Percentiles rank a stretch among this genome's conserved stretches.
These are phyloP conservation scores for Solanum virginianum DNA, from an alignment of 257 asterid genomes.

Conservation along the genomic window DNA sequence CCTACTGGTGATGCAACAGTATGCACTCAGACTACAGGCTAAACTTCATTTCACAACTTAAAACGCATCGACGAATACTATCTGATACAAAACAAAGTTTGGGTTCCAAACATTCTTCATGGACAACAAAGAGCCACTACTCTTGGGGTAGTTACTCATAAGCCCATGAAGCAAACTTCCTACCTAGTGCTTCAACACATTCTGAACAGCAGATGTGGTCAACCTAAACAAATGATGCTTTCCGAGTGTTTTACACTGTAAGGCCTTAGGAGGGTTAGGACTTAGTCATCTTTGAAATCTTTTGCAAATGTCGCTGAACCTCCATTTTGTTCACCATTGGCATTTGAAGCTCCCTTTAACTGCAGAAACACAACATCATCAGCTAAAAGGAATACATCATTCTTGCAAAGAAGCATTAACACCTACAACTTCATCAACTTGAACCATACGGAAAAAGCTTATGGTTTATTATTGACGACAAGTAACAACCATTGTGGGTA, in stretches of 20 bases:
- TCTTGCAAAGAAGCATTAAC: neutral
- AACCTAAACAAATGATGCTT: conserved; percentile 7
- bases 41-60: neutral
- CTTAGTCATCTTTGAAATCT: conserved; percentile 35
- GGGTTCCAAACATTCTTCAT: neutral
- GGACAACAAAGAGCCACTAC: conserved; percentile 11
- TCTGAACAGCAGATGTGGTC: neutral
- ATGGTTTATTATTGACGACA: neutral
- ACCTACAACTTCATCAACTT: neutral
- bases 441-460: neutral
- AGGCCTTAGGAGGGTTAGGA: neutral
- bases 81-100: neutral
- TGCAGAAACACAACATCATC: conserved; percentile 8
- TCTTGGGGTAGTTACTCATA: neutral
- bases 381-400: neutral
- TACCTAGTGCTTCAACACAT: conserved; percentile 1
- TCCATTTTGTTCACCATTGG: conserved; percentile 21
- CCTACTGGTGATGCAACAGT: neutral
- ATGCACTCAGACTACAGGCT: neutral
- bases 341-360: conserved; percentile 43
- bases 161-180: neutral
- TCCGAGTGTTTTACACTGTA: neutral
- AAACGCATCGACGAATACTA: neutral
- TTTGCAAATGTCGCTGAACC: conserved; percentile 12
- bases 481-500: neutral